Evolutionary conservation across 768 basidiomycete genomes (phyloP).

Genomic region (Suillus discolor): DNA sequence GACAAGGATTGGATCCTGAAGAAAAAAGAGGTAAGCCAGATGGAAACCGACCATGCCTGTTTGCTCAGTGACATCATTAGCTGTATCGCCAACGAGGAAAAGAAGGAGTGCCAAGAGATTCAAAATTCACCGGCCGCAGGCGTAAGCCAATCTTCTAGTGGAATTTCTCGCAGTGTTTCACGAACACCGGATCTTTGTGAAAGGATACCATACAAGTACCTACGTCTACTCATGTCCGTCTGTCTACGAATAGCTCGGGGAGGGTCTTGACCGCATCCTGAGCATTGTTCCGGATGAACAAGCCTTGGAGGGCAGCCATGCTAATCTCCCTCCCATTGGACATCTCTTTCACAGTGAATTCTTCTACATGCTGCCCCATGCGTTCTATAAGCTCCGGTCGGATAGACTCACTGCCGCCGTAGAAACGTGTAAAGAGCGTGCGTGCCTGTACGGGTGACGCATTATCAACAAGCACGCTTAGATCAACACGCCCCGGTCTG

Average conservation of each 20-base stretch:
- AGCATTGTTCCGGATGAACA: slow-evolving; percentile 81
- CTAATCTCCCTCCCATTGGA: slow-evolving; percentile 64
- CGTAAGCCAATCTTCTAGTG: slow-evolving; percentile 73
- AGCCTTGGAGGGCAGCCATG: slow-evolving; percentile 96
- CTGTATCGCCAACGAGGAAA: slow-evolving; percentile 86
- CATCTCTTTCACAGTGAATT: slow-evolving; percentile 56
- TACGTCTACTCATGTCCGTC: slow-evolving; percentile 27
- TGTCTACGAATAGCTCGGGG: slow-evolving; percentile 41
- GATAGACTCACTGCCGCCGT: slow-evolving; percentile 50
- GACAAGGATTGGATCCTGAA: slow-evolving; percentile 91
- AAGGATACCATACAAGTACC: slow-evolving; percentile 12
- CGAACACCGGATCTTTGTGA: neutral
- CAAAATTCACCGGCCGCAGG: slow-evolving; percentile 92
- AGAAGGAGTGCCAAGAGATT: slow-evolving; percentile 80
- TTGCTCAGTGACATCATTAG: slow-evolving; percentile 37
- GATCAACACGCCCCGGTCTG: slow-evolving; percentile 93
- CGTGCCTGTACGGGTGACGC: slow-evolving; percentile 81
- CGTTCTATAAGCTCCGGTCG: slow-evolving; percentile 40
- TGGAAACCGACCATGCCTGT: neutral
- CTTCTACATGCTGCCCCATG: slow-evolving; percentile 55
- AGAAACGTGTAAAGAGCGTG: slow-evolving; percentile 82
- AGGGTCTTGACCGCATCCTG: slow-evolving; percentile 55
- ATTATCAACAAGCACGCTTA: slow-evolving; percentile 82
- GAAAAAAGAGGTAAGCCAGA: slow-evolving; percentile 84
- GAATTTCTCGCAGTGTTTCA: slow-evolving; percentile 22